Percentiles rank a stretch among this genome's conserved stretches.
Conservation (phyloP, 805 yeast genomes). For the Candida pseudofarinosa region DNA sequence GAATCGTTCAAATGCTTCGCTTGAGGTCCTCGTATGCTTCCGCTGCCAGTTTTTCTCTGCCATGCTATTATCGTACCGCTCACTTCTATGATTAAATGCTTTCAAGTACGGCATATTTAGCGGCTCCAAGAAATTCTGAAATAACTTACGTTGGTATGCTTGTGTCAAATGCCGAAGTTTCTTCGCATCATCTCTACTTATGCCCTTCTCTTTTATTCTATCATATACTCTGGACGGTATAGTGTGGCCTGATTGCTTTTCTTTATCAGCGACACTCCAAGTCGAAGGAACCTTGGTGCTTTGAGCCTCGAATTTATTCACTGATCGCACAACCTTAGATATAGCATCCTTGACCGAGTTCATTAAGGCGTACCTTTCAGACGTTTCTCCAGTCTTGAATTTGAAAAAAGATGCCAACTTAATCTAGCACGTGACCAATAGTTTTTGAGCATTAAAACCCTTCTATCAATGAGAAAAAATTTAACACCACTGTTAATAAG, state of each 20-base stretch:
- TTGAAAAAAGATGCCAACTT: background rate
- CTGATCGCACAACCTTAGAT: conserved; percentile 29
- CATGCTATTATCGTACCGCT: conserved; percentile 17
- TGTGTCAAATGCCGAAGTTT: conserved; percentile 10
- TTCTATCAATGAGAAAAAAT: background rate
- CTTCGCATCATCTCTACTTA: conserved; percentile 5
- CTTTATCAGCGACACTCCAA: background rate
- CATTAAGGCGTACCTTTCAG: conserved; percentile 14
- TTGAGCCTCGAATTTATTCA: conserved; percentile 20
- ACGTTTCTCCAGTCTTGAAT: background rate
- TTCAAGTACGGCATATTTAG: conserved; percentile 31
- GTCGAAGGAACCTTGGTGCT: background rate
- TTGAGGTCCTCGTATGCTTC: conserved; percentile 14
- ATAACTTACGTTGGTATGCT: conserved; percentile 18
- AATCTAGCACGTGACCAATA: background rate
- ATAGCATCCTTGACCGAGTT: conserved; percentile 31
- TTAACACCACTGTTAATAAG: background rate
- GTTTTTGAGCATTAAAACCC: background rate
- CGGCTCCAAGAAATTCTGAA: conserved; percentile 32
- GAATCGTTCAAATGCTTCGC: conserved; percentile 19
- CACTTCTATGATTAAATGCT: conserved; percentile 20
- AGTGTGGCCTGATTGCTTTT: background rate
- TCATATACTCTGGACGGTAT: conserved; percentile 1
- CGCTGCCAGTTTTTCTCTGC: conserved; percentile 27
- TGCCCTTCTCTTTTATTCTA: conserved; percentile 8